Evolutionary conservation across 2,329 filamentous ascomycete species (phyloP).

Genomic region (Scedosporium aurantiacum): DNA sequence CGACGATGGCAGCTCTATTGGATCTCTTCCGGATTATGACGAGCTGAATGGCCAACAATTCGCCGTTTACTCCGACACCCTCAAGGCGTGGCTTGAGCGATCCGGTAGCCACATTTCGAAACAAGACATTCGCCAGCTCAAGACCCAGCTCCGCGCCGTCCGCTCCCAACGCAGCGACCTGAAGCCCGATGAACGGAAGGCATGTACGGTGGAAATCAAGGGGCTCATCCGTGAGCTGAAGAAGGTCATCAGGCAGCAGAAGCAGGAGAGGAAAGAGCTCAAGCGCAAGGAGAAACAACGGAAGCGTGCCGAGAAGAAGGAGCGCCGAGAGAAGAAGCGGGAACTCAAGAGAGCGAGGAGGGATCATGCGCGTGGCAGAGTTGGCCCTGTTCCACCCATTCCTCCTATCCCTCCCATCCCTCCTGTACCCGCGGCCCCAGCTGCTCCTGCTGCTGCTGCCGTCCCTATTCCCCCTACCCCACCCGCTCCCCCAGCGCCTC

Average conservation of each 20-base stretch:
- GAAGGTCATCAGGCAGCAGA: constrained; percentile 28
- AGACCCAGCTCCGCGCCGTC: not conserved
- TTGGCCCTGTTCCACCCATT: not conserved
- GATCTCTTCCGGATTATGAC: constrained; percentile 43
- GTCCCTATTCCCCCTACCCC: not conserved
- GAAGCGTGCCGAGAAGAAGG: constrained; percentile 15
- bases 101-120: constrained; percentile 39
- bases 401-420: constrained; percentile 5
- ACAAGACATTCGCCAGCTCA: constrained; percentile 23
- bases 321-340: constrained; percentile 19
- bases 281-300: constrained; percentile 19
- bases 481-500: not conserved
- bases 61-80: constrained; percentile 29
- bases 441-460: too few species aligned
- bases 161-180: not conserved
- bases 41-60: constrained; percentile 37
- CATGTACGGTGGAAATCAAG: constrained; percentile 23
- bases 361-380: constrained; percentile 17
- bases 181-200: constrained; percentile 13
- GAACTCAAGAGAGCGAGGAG: constrained; percentile 20
- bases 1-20: constrained; percentile 25
- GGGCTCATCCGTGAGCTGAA: constrained; percentile 33
- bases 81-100: constrained; percentile 37
- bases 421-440: not conserved
- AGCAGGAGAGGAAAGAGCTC: constrained; percentile 18